Evolutionary conservation across 805 yeast species (phyloP), one percentile per base, ranked within the genome.

Genomic region (Suhomyces prunicola): DNA sequence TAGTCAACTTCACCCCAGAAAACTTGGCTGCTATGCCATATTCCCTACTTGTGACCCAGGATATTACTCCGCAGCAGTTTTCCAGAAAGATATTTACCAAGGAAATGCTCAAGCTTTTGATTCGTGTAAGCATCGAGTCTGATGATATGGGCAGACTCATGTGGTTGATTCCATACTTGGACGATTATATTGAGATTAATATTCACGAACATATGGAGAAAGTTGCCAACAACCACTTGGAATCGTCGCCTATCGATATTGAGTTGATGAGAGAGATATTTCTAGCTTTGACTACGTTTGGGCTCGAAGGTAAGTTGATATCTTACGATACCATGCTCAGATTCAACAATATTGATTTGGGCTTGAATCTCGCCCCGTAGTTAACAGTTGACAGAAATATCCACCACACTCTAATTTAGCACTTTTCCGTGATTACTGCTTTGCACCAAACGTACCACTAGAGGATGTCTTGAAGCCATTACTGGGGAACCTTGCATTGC

Each of bases 151-250:
- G 74, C 3, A 53, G 76, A 41, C 55, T 70, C 27, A 59, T 70
- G 63, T 71, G 76, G 76, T 48, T 70, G 17, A 58, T 67, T n/a
- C 76, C 74, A 4, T 65, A 68, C 52, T 58, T 71, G 42, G 74
- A 71, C 53, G 46, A 53, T 13, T 68, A 54, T 40, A 39, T 52
- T 23, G 63, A 39, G 46, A 44, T 29, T n/a, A 48, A 39, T 41
- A 40, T 41, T 46, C 53, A 46, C 31, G 7, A 35, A 10, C 58
- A 53, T 29, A 13, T 53, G 39, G 50, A 51, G 6, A 44, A 50
- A 9, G 51, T 56, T 35, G 56, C 50, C 22, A 35, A 27, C 19
- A 48, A 42, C 39, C 44, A 50, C 27, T 17, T 33, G 22, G 50
- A 54, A 15, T 22, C 36, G 13, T 50, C 40, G 3, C 41, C 50